Percentiles rank a stretch among this genome's conserved stretches.
phyloP scores from a whole-genome alignment of 768 basidiomycete species.

The Coprinopsis sp. region DNA sequence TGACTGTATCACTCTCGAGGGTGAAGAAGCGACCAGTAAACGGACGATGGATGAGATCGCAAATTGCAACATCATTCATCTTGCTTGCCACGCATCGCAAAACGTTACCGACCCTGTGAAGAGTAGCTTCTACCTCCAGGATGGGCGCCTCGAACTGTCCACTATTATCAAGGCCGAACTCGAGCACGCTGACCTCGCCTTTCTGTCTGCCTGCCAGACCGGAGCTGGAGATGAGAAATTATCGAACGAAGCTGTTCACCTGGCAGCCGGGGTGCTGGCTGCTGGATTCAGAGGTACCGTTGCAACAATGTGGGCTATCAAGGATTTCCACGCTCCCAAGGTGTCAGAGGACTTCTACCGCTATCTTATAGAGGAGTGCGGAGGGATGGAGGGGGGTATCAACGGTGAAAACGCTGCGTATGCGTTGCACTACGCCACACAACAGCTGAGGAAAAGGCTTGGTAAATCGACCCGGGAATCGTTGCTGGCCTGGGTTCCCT shows the following conservation, averaged over 20 bases:
- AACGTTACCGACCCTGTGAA: conserved; percentile 12
- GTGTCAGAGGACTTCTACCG: background rate
- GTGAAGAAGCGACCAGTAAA: background rate
- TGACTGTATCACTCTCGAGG: background rate
- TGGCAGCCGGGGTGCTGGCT: conserved; percentile 3
- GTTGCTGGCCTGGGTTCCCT: conserved; percentile 1
- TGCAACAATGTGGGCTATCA: conserved; percentile 4
- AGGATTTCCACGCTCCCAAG: background rate
- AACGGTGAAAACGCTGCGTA: background rate
- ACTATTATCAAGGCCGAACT: conserved; percentile 16
- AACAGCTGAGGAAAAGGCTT: background rate
- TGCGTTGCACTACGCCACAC: background rate
- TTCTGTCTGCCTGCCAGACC: conserved; percentile 40
- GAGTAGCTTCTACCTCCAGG: conserved; percentile 1
- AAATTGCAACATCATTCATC: conserved; percentile 18
- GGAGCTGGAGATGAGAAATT: conserved; percentile 21
- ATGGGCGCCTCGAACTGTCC: conserved; percentile 12
- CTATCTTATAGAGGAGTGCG: background rate
- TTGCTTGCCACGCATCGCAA: conserved; percentile 27
- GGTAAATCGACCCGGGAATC: background rate
- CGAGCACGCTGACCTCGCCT: conserved; percentile 24
- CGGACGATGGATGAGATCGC: conserved; percentile 1
- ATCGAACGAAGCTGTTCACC: conserved; percentile 11
- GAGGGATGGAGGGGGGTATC: background rate
- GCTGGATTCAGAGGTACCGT: background rate